phyloP scores from a whole-genome alignment of 2,329 filamentous ascomycete genomes.

The Talaromyces rugulosus region DNA sequence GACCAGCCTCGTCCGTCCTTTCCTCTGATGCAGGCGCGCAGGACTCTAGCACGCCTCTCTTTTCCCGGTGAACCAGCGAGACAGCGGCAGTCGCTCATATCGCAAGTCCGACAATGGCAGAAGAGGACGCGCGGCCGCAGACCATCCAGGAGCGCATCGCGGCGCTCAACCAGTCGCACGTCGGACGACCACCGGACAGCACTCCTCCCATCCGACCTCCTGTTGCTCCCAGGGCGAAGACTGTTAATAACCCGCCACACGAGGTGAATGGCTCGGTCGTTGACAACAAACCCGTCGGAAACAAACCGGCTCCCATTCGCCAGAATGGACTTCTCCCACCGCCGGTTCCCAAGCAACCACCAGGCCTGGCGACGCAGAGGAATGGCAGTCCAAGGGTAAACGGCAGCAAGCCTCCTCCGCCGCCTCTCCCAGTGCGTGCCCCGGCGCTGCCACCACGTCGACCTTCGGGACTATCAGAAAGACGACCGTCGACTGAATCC shows the following conservation, averaged over 20 bases:
- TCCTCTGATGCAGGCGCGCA: neutral
- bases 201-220: slow-evolving; percentile 25
- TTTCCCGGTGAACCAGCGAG: neutral
- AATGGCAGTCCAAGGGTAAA: slow-evolving; percentile 12
- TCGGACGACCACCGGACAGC: slow-evolving; percentile 30
- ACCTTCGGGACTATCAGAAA: slow-evolving; percentile 30
- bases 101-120: slow-evolving; percentile 23
- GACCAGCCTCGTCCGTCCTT: neutral
- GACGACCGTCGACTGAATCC: slow-evolving; percentile 47
- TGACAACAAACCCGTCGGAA: slow-evolving; percentile 22
- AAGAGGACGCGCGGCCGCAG: slow-evolving; percentile 38
- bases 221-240: slow-evolving; percentile 24
- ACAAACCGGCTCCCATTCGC: slow-evolving; percentile 18
- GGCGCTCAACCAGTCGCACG: slow-evolving; percentile 41
- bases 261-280: slow-evolving; percentile 26
- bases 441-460: slow-evolving; percentile 49
- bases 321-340: slow-evolving; percentile 23
- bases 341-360: slow-evolving; percentile 21
- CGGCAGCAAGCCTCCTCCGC: slow-evolving; percentile 26
- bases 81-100: neutral
- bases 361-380: slow-evolving; percentile 8
- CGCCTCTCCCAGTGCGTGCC: slow-evolving; percentile 43
- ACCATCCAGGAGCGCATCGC: slow-evolving; percentile 45
- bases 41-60: neutral
- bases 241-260: slow-evolving; percentile 33